These are phyloP conservation scores for Vaccinium vitisidaea DNA, from an alignment of 148 eudicot species.

Conservation along the genomic window DNA sequence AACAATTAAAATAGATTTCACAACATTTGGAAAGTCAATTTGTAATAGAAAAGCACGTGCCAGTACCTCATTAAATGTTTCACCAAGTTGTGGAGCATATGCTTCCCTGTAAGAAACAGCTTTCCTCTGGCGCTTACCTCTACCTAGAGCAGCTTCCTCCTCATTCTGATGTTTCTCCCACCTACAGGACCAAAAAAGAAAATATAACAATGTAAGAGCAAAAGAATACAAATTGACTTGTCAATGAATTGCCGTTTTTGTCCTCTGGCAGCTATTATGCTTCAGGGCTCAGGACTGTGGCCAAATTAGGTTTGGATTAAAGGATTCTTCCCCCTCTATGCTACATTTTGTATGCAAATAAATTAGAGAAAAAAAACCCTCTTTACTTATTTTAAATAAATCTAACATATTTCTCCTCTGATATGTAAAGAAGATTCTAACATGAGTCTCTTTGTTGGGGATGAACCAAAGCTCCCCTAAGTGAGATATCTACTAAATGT, in stretches of 20 bases:
- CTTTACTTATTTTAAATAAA: neutral
- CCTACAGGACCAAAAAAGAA: slow-evolving; percentile 35
- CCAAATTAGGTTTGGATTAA: neutral
- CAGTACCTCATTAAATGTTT: slow-evolving; percentile 62
- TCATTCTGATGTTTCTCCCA: slow-evolving; percentile 93
- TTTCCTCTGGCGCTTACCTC: slow-evolving; percentile 96
- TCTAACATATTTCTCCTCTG: neutral
- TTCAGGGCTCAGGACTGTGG: neutral
- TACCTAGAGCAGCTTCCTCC: slow-evolving; percentile 96
- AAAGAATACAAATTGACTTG: neutral
- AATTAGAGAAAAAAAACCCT: neutral
- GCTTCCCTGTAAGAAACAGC: slow-evolving; percentile 93
- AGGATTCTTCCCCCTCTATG: neutral
- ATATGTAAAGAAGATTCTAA: neutral
- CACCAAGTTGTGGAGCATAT: slow-evolving; percentile 65
- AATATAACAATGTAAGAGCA: neutral
- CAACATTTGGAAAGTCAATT: neutral
- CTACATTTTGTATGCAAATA: neutral
- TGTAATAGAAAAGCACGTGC: neutral
- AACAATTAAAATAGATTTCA: slow-evolving; percentile 4
- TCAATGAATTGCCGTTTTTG: neutral
- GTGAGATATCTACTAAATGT: neutral
- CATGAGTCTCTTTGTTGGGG: neutral
- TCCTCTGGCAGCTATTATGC: neutral
- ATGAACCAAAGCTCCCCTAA: neutral